Base-by-base conservation (phyloP, 2,329 filamentous ascomycete genomes). In the Fusarium gaditjirri region DNA sequence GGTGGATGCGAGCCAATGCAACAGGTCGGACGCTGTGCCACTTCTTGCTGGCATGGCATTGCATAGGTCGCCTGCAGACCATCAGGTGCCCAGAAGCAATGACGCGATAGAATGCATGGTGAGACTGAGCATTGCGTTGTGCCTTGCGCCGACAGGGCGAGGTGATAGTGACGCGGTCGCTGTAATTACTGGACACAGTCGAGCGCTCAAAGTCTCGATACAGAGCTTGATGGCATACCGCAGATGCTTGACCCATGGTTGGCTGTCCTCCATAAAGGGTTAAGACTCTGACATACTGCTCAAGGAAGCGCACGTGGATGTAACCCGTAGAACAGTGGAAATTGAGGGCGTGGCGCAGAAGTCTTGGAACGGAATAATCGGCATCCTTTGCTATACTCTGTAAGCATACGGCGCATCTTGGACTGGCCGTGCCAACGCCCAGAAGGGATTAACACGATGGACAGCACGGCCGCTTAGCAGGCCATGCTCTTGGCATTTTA, bases 341-440 rank as follows among this genome's bases (percentile, higher is more conserved):
- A 76, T 76, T 77, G 75, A 75, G 74, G 75, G 71, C 70, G 70
- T 77, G 72, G 47, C 65, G 52, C 64, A 67, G 61, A 77, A 74
- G 73, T 73, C 76, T 78, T 78, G 75, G 76, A 75, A 77, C 76
- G 76, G 76, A 68, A 75, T 73, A 61, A 63, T 70, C 76, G 76
- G 76, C 76, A 77, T 71, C 58, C 47, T 75, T 52, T 61, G 36
- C 60, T 66, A 47, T 66, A 63, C 58, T 70, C 53, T 66, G 70
- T 62, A 53, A 67, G 53, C 70, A 70, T 23, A 58, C 70, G 49
- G 65, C 64, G 65, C 62, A 61, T 62, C 54, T 71, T 73, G 59
- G 57, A 41, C 59, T 31, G 53, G 41, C 63, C 65, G 58, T 71
- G 60, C 70, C 70, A 74, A 68, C 65, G 54, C 70, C 68, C 59